Evolutionary conservation across 2,329 filamentous ascomycete species (phyloP), one percentile per base, ranked within the genome.

Genomic region (Alternaria conjuncta): DNA sequence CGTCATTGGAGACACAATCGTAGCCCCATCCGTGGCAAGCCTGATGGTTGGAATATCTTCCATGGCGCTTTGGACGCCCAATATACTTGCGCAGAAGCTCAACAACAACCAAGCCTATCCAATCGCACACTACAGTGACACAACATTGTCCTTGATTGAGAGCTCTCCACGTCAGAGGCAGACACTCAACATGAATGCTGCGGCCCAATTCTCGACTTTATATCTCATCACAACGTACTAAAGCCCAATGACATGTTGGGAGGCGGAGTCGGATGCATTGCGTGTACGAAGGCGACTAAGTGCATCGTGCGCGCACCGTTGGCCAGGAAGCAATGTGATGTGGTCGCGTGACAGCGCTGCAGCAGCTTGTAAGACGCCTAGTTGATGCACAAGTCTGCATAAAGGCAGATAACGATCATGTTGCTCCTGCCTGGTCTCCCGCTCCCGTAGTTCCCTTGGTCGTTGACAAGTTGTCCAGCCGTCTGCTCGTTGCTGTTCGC

Each of bases 221-320:
- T 6, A 47, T 25, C 45, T 47, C 21, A 3, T 4, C 13, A 47
- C 23, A 21, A 46, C 23, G 13, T 11, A 26, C 45, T n/a, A n/a
- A 47, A 25, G 15, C 21, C 45, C 21, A n/a, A 51, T 23, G 25
- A 82, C 81, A 23, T 66, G 65, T 23, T 69, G 70, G 44, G 82
- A 72, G 51, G 78, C 73, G 36, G 76, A 72, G 43, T 81, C 69
- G 83, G 78, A 46, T 71, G 59, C 15, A 64, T 75, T 77, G 65
- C 68, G 68, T 10, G 77, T 69, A 58, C 80, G 76, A 67, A 80
- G 75, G 59, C 79, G 20, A 53, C 30, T 15, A 53, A 53, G 28
- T 53, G 79, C 69, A 80, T 77, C 67, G 75, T 79, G 75, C 73
- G 65, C 67, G 49, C 20, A 53, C 30, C 49, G 49, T 53, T 76